Conservation (phyloP, 2,329 filamentous ascomycete genomes). For the Penicillium sp. region DNA sequence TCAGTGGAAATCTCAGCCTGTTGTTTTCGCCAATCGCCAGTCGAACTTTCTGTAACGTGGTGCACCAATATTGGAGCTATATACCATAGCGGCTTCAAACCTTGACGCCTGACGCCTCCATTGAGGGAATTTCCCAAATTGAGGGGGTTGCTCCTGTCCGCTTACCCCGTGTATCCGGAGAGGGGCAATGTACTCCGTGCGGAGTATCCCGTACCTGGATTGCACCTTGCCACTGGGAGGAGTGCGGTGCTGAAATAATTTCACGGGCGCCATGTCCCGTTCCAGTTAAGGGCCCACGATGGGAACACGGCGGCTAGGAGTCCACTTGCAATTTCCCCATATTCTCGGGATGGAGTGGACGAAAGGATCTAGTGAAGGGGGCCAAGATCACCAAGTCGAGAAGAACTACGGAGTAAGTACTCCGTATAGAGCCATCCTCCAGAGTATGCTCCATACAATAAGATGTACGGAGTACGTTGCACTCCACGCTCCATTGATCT, state of each 20-base stretch:
- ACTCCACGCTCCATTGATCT: not conserved
- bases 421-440: not conserved
- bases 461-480: not conserved
- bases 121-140: conserved; percentile 10
- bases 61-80: not conserved
- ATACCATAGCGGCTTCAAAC: not conserved
- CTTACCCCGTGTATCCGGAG: conserved; percentile 12
- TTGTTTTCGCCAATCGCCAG: not conserved
- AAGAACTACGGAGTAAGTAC: not conserved
- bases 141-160: conserved; percentile 1
- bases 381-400: not conserved
- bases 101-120: not conserved
- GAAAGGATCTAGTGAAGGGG: not conserved
- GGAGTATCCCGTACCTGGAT: not conserved
- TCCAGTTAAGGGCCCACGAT: conserved; percentile 19
- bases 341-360: not conserved
- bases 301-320: not conserved
- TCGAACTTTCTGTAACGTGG: not conserved
- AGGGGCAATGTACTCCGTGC: conserved; percentile 5
- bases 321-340: not conserved
- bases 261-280: conserved; percentile 15
- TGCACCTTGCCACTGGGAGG: conserved; percentile 2
- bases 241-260: conserved; percentile 8
- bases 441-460: not conserved
- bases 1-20: not conserved